phyloP scores from a whole-genome alignment of 164 flowering plant genomes.

The Chimonanthus praecox region DNA sequence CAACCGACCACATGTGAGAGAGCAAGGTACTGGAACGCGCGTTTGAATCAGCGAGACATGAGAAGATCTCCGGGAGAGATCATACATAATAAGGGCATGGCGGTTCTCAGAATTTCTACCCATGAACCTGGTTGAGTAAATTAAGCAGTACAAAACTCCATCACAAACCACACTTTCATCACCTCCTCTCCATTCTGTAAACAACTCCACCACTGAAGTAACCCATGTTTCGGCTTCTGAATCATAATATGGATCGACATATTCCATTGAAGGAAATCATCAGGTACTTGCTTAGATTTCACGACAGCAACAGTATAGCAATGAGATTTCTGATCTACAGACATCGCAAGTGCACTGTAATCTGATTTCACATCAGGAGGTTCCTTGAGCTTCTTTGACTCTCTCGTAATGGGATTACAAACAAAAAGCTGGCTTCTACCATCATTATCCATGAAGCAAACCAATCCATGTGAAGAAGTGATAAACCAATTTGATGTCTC shows the following conservation, averaged over 20 bases:
- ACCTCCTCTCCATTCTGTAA: constrained; percentile 90
- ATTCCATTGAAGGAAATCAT: constrained; percentile 74
- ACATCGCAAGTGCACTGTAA: constrained; percentile 72
- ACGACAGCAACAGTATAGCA: constrained; percentile 53
- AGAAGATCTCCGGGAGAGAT: constrained; percentile 44
- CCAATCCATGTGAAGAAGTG: constrained; percentile 77
- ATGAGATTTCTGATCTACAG: constrained; percentile 41
- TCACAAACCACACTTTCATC: constrained; percentile 82
- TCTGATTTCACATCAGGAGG: constrained; percentile 69
- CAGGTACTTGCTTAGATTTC: constrained; percentile 83
- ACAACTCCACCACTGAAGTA: constrained; percentile 51
- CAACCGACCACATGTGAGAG: constrained; percentile 85
- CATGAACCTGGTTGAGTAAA: constrained; percentile 67
- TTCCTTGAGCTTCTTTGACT: constrained; percentile 39
- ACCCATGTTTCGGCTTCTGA: constrained; percentile 64
- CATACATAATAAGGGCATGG: constrained; percentile 58
- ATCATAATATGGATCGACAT: constrained; percentile 66
- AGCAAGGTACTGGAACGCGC: constrained; percentile 69
- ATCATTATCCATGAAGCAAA: constrained; percentile 79
- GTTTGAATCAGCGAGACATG: constrained; percentile 44
- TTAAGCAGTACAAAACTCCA: constrained; percentile 65
- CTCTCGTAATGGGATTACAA: constrained; percentile 76
- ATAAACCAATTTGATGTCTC: constrained; percentile 53
- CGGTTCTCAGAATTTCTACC: constrained; percentile 38
- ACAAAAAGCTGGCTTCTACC: constrained; percentile 54